Base-by-base conservation (phyloP, 1,284 basidiomycete species). In the Cryptococcus deneoformans region DNA sequence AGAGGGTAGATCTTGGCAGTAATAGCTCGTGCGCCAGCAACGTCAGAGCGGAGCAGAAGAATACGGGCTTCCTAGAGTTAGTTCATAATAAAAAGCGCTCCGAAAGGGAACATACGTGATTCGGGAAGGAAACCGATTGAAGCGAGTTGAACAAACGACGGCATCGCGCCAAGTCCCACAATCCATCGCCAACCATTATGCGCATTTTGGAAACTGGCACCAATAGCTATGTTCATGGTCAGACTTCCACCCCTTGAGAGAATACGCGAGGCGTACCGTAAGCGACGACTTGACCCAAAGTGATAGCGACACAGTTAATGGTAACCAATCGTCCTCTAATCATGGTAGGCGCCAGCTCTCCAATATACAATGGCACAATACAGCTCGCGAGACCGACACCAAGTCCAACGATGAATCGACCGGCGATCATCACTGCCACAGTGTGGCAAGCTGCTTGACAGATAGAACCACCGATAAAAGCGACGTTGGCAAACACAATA, bases 311-410 rank as follows among this genome's bases (percentile, higher is more conserved):
- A 8, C 74, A 76, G 56, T 81, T 79, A 58, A 80, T 70, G 1
- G 78, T 79, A 8, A 91, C 89, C 82, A 92, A 85, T 36, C 87
- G 80, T 0, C 89, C 90, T 12, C 89, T 82, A 45, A 88, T 81
- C 37, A 83, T 80, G 3, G 87, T 89, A 0, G 89, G 89, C 0
- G 88, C 85, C 29, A 92, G 82, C 72, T 92, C 90, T 67, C 89
- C 87, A 54, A 92, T 90, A 71, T 91, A 91, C 5, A 92, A 79
- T 2, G 89, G 88, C 0, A 88, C 87, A 52, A 89, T 84, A 66
- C 88, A 90, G 6, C 86, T 84, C n/a, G 88, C 88, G 1, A 89
- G 77, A 0, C 79, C 79, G 24, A 80, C 79, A 3, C 78, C 79
- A 29, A 79, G 74, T 7, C 70, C 69, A 53, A 91, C 84, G 58